These are phyloP conservation scores for Hanseniaspora valbyensis DNA, from an alignment of 805 yeast species.

Conservation along the genomic window DNA sequence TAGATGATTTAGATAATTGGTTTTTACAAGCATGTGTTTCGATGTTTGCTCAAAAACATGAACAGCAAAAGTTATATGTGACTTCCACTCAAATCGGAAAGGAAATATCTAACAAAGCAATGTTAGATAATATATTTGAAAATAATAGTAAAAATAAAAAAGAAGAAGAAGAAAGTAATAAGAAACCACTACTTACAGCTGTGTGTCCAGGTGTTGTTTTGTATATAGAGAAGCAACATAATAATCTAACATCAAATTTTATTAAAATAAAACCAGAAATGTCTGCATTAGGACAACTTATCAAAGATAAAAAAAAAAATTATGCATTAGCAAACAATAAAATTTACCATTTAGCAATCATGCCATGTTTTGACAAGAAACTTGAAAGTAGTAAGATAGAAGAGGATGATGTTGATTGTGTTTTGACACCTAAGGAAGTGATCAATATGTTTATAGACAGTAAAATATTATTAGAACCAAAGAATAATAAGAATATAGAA, in stretches of 20 bases:
- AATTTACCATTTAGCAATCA: slow-evolving; percentile 71
- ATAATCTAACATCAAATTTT: slow-evolving; percentile 59
- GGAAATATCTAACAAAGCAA: slow-evolving; percentile 46
- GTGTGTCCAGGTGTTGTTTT: slow-evolving; percentile 95
- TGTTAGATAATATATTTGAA: slow-evolving; percentile 33
- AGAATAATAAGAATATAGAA: no score
- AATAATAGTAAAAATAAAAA: background rate
- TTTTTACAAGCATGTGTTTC: slow-evolving; percentile 45
- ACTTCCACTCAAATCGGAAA: slow-evolving; percentile 74
- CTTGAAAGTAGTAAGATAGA: slow-evolving; percentile 84
- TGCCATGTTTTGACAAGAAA: slow-evolving; percentile 98
- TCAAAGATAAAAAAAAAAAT: slow-evolving; percentile 39
- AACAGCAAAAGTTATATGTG: slow-evolving; percentile 50
- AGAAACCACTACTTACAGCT: slow-evolving; percentile 51
- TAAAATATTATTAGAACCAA: background rate
- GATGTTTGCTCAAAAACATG: slow-evolving; percentile 39
- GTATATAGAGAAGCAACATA: slow-evolving; percentile 92
- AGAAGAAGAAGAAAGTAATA: slow-evolving; percentile 13
- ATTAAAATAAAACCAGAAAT: slow-evolving; percentile 81
- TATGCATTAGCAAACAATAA: slow-evolving; percentile 32
- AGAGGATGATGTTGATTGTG: slow-evolving; percentile 77
- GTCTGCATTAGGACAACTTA: slow-evolving; percentile 79
- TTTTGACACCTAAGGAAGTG: slow-evolving; percentile 80
- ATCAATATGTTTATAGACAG: slow-evolving; percentile 55
- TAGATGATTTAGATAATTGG: slow-evolving; percentile 50